Evolutionary conservation across 2,329 filamentous ascomycete genomes (phyloP), one percentile per base, ranked within the genome.

Genomic region (Cordyceps farinosa): DNA sequence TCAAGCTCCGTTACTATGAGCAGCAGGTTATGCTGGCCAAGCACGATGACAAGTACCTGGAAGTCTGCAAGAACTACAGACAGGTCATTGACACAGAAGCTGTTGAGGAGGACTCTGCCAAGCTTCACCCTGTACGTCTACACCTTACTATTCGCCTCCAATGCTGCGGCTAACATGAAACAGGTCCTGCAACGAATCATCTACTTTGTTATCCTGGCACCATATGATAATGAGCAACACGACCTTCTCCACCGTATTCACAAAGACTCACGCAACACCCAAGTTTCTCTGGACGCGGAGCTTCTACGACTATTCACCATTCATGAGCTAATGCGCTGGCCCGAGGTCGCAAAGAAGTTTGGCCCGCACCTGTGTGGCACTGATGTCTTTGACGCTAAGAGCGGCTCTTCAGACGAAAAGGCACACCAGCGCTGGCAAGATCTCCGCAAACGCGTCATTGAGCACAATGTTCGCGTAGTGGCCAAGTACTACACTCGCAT

Each of bases 401-500:
- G 84, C 67, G 81, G 84, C 67, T 87, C 89, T 6, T 80, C 82
- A 40, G 92, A 97, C 70, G 84, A 89, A 65, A 94, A 97, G 78
- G 90, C 92, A 34, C 81, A 90, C 76, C 86, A 89, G 76, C 86
- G 95, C 75, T 99, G 94, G 92, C 85, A 95, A 74, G 95, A 97
- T 74, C 82, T 99, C 67, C 91, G 95, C 72, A 98, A 98, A 84
- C 92, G 95, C 60, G 95, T 99, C 66, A 99, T 99, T 71, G 95
- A 99, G 81, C 95, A 99, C 81, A 99, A 99, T 69, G 94, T 99
- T 60, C 91, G 95, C 59, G 95, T 99, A 2, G 87, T 99, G 44
- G 95, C 95, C 70, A 97, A 97, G 79, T 99, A 99, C 83, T 99
- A 99, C 81, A 99, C 95, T 29, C 91, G 95, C 70, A 96, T 99